Conservation (phyloP, 495 filamentous ascomycete genomes). For the Tricharina praecox region DNA sequence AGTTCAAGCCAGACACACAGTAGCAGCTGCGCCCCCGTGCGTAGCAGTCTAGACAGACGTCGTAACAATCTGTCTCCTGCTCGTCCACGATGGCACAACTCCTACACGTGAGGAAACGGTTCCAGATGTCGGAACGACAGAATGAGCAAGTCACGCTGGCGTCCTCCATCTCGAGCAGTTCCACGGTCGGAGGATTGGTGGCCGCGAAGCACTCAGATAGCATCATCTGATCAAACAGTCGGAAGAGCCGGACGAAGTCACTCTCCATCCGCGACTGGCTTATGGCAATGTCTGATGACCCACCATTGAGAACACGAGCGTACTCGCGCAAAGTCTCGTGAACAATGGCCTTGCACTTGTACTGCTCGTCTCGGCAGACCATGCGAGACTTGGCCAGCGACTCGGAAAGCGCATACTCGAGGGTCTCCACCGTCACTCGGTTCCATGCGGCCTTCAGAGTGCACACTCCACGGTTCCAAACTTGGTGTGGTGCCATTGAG, state of each 20-base stretch:
- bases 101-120: conserved; percentile 83
- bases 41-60: conserved; percentile 95
- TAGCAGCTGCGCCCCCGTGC: conserved; percentile 80
- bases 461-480: conserved; percentile 90
- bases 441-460: conserved; percentile 99
- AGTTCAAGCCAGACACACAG: conserved; percentile 67
- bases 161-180: conserved; percentile 62
- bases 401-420: conserved; percentile 69
- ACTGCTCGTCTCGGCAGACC: conserved; percentile 96
- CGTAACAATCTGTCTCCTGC: conserved; percentile 57
- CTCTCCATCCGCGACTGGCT: conserved; percentile 12
- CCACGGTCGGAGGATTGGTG: conserved; percentile 41
- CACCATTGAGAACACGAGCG: conserved; percentile 38
- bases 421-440: conserved; percentile 78
- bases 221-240: conserved; percentile 57
- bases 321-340: conserved; percentile 72
- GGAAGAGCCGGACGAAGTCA: conserved; percentile 66
- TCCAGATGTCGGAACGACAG: conserved; percentile 92
- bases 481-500: conserved; percentile 92
- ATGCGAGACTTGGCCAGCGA: conserved; percentile 72
- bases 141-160: conserved; percentile 92
- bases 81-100: conserved; percentile 45
- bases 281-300: neutral
- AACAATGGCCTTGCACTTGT: conserved; percentile 93
- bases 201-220: conserved; percentile 67